Evolutionary conservation across 257 asterid species (phyloP), one percentile per base, ranked within the genome.

Genomic region (Linaria vulgaris): DNA sequence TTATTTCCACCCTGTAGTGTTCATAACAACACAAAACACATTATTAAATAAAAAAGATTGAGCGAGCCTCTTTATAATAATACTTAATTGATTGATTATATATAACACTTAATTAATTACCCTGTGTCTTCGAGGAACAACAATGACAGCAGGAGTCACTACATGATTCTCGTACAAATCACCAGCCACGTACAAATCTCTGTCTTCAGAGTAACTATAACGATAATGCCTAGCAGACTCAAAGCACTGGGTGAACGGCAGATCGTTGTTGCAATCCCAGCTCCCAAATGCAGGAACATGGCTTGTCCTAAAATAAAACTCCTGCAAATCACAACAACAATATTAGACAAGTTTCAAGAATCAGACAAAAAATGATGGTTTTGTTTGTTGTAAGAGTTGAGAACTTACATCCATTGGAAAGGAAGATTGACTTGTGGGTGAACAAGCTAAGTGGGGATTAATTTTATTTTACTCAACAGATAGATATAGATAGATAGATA

Each of bases 241-340:
- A 56, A 90, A 90, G 82, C 97, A 90, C 70, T 87, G 85, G 0
- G 95, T 90, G 72, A 87, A 90, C 0, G 94, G 90, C 43, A 87
- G 64, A 43, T 83, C 91, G 12, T 75, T 71, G 69, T 81, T 76
- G 81, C 87, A 87, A 15, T 90, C 97, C 95, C 97, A 90, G 95
- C 86, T 87, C 6, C 97, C 97, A 63, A 90, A 90, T 25, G 97
- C 82, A 0, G 96, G 97, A 0, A 90, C 88, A 39, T 82, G 88
- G 73, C 87, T 81, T 73, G 83, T 80, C 77, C 72, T 66, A 31
- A 74, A 82, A 75, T 87, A 84, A 41, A 74, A 77, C 16, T 87
- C 88, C 91, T 86, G 72, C 70, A 14, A 3, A 13, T 12, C 20
- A 45, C 15, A 15, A 45, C 9, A 13, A 3, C 16, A 45, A 45